Evolutionary conservation across 805 yeast species (phyloP), one percentile per base, ranked within the genome.

Genomic region (Saturnispora sanitii): DNA sequence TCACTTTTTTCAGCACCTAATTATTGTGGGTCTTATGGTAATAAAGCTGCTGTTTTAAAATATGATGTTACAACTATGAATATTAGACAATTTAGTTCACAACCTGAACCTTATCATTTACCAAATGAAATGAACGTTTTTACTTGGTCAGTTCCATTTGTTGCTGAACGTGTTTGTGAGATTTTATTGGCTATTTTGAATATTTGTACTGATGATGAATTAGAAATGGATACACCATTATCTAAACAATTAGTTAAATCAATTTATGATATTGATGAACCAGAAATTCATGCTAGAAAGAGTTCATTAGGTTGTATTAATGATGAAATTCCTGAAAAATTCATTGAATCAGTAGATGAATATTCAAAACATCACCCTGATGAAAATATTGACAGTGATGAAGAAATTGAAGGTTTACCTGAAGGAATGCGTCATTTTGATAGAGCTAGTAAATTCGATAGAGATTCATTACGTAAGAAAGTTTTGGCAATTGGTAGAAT

Each of bases 91-190:
- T 90, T 92, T 68, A 87, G 88, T 61, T 65, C 80, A 53, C 78
- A 87, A 22, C 94, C 95, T 4, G 97, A 90, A 62, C 98, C 98
- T 1, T 90, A 92, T 63, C 87, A 94, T 86, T 68, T 92, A 50
- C 97, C 97, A 6, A 87, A 87, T 59, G 85, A 88, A 53, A 86
- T 88, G 94, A 96, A 92, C 60, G 95, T 90, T 6, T 90, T 90
- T 61, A 82, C 95, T 9, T 92, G 97, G 97, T 84, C 96, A 2
- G 67, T 90, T 43, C 98, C 97, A 6, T 90, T 92, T 66, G 96
- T 92, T 19, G 97, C 96, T 17, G 96, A 90, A 58, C 85, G 92
- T 56, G 83, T 88, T 41, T 84, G 95, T 12, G 97, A 92, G 57
- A 88, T 90, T 82, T 70, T 90, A 55, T 82, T 86, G 18, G 75